Percentiles rank a stretch among this genome's conserved stretches.
These are phyloP conservation scores for Rubia tinctorum DNA, from an alignment of 305 asterid genomes.

Conservation along the genomic window DNA sequence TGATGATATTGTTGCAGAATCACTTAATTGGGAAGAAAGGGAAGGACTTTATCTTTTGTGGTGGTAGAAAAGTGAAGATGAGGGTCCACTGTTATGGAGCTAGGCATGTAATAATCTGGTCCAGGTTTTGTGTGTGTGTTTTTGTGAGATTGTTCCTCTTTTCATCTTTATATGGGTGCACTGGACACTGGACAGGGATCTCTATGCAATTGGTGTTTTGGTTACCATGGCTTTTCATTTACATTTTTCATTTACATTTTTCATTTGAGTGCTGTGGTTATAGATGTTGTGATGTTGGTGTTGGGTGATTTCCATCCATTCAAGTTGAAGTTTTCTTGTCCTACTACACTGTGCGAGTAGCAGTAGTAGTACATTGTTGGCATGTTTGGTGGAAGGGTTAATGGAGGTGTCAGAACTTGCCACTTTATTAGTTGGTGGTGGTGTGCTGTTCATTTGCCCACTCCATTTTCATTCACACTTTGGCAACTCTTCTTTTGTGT, in stretches of 20 bases:
- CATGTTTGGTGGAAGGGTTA: conserved; percentile 1
- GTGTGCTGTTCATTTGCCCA: not conserved
- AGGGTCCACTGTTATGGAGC: conserved; percentile 25
- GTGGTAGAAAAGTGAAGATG: conserved; percentile 14
- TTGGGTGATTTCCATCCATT: conserved; percentile 21
- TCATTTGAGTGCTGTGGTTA: not conserved
- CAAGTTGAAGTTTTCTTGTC: conserved; percentile 1
- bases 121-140: conserved; percentile 21
- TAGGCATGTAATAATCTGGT: conserved; percentile 9
- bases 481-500: too few relatives aligned
- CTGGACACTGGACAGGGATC: too few relatives aligned
- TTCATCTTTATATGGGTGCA: conserved; percentile 10
- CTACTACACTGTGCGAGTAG: not conserved
- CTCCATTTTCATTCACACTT: not conserved
- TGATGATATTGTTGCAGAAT: not conserved
- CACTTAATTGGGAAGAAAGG: conserved; percentile 1
- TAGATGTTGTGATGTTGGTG: conserved; percentile 6
- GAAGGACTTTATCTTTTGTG: conserved; percentile 7
- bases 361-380: conserved; percentile 8
- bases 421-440: conserved; percentile 11
- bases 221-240: not conserved
- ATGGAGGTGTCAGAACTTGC: conserved; percentile 17
- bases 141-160: conserved; percentile 26
- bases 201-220: not conserved
- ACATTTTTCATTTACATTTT: too few relatives aligned